Base-by-base conservation (phyloP, 2,329 filamentous ascomycete genomes). In the Herpotrichia juniperi region DNA sequence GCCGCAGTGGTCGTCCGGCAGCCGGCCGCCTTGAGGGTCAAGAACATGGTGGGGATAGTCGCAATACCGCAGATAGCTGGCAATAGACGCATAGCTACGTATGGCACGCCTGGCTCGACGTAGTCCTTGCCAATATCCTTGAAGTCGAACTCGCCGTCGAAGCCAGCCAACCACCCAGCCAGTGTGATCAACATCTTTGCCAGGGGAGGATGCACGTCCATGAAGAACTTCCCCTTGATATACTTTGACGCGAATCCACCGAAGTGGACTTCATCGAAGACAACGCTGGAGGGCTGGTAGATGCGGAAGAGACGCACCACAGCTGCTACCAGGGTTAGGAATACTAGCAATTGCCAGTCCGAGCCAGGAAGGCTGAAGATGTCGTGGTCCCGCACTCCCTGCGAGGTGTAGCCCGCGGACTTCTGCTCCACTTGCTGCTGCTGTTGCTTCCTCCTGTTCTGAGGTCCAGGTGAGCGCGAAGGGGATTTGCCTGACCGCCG, bases 81-180 rank as follows among this genome's bases (percentile, higher is more conserved):
- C 62, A 96, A 86, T 77, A 97, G 77, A 73, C 94, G 89, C 94
- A 99, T 99, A 50, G 94, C 90, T 50, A 99, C 94, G 76, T 99
- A 99, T 37, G 94, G 94, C 48, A 99, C 94, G 47, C 87, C 86
- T 3, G 94, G 92, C 78, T 96, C 94, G 58, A 97, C 74, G 73
- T 99, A 99, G 75, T 99, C 94, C 79, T 97, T 97, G 76, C 94
- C 94, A 76, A 99, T 99, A 64, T 99, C 93, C 81, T 97, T 99
- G 82, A 99, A 99, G 75, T 97, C 94, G 73, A 99, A 99, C 58
- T 91, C 83, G 59, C 94, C 94, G 71, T 97, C 85, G 74, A 97
- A 99, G 48, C 94, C 94, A 66, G 93, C 94, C 58, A 97, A 77
- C 87, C 90, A 99, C 64, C 93, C 94, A 58, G 93, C 92, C 54